A percentile compares a stretch with the other conserved stretches of the same genome.
These are phyloP conservation scores for Vinca major DNA, from an alignment of 305 asterid genomes.

Conservation along the genomic window DNA sequence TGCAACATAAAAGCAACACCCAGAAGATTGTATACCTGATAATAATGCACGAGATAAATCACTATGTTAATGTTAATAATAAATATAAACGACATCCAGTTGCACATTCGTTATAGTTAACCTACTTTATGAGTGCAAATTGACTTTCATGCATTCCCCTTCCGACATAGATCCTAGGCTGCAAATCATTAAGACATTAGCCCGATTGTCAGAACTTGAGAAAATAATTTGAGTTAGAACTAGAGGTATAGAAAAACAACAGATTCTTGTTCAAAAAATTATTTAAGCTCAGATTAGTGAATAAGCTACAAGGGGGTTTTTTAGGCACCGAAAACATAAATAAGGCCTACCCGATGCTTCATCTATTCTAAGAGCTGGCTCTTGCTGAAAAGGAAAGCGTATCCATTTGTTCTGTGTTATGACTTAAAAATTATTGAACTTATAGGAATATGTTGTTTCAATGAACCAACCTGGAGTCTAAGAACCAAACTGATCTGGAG, in stretches of 20 bases:
- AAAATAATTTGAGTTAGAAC: not conserved
- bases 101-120: conserved; percentile 19
- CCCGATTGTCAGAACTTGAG: conserved; percentile 17
- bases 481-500: not conserved
- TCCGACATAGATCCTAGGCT: conserved; percentile 95
- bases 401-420: not conserved
- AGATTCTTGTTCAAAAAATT: not conserved
- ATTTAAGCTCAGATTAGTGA: not conserved
- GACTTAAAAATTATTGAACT: not conserved
- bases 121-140: conserved; percentile 83
- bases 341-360: not conserved
- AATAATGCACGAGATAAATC: conserved; percentile 16
- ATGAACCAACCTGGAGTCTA: not conserved
- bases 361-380: not conserved
- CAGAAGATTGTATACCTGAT: conserved; percentile 90
- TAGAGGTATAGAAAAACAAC: not conserved
- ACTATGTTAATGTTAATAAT: conserved; percentile 16
- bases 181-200: conserved; percentile 21
- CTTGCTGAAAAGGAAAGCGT: not conserved
- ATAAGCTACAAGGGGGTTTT: no score
- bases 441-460: not conserved
- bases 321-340: not conserved
- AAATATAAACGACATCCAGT: conserved; percentile 12
- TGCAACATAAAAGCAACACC: conserved; percentile 73
- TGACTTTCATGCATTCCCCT: conserved; percentile 99